A percentile compares a stretch with the other conserved stretches of the same genome.
phyloP scores from a whole-genome alignment of 2,329 filamentous ascomycete species.

The Beauveria bassiana region DNA sequence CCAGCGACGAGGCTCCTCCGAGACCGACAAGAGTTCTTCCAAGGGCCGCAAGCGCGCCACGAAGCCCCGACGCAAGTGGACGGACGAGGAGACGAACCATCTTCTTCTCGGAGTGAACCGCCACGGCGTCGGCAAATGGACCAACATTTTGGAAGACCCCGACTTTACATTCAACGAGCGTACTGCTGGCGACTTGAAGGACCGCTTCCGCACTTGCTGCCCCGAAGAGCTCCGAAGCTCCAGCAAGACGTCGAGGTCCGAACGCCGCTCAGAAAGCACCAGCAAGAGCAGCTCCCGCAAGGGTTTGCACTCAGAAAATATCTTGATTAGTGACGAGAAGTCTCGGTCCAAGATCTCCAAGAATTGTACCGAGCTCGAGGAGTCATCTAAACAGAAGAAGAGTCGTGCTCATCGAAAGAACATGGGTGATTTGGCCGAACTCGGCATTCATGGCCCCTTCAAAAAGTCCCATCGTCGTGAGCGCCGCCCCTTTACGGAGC shows the following conservation, averaged over 20 bases:
- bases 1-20: conserved; percentile 19
- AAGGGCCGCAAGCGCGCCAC: conserved; percentile 47
- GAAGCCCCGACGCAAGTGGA: conserved; percentile 56
- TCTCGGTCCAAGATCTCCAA: conserved; percentile 21
- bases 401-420: conserved; percentile 48
- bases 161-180: conserved; percentile 54
- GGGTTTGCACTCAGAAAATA: conserved; percentile 46
- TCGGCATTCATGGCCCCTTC: conserved; percentile 56
- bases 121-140: conserved; percentile 59
- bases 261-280: conserved; percentile 16
- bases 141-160: conserved; percentile 53
- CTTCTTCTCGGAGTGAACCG: conserved; percentile 53
- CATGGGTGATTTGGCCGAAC: conserved; percentile 44
- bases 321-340: conserved; percentile 41
- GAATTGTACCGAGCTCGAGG: conserved; percentile 25
- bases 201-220: conserved; percentile 59
- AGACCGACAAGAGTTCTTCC: conserved; percentile 22
- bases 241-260: conserved; percentile 23
- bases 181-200: conserved; percentile 56
- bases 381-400: conserved; percentile 38
- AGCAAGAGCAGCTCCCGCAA: conserved; percentile 31
- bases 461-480: conserved; percentile 54
- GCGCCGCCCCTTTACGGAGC: conserved; percentile 52
- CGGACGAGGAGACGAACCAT: conserved; percentile 56
- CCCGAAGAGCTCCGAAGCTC: conserved; percentile 49